phyloP scores from a whole-genome alignment of 805 yeast species.

The Ogataea angusta region DNA sequence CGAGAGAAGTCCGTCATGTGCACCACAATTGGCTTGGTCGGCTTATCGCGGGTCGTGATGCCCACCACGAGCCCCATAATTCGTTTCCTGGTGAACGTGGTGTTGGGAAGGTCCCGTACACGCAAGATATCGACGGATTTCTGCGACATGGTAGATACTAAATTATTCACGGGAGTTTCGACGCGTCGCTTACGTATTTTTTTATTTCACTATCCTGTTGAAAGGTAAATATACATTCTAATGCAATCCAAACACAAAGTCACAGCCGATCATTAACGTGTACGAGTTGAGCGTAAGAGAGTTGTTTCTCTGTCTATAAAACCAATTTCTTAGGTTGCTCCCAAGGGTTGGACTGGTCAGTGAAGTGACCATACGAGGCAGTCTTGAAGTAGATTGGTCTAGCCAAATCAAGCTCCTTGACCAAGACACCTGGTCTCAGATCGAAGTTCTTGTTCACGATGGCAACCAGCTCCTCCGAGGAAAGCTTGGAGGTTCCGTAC shows the following conservation, averaged over 20 bases:
- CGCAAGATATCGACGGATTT: conserved; percentile 4
- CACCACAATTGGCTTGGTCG: conserved; percentile 16
- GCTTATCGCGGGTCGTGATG: conserved; percentile 12
- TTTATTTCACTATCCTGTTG: conserved; percentile 24
- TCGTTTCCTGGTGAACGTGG: conserved; percentile 8
- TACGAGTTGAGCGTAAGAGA: conserved; percentile 33
- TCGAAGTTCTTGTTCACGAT: conserved; percentile 94
- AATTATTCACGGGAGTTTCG: background rate
- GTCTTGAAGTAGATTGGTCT: conserved; percentile 99
- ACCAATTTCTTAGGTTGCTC: conserved; percentile 87
- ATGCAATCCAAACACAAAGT: conserved; percentile 17
- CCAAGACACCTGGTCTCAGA: conserved; percentile 99
- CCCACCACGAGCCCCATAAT: conserved; percentile 23
- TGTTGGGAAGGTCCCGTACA: conserved; percentile 7
- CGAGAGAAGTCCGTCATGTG: conserved; percentile 25
- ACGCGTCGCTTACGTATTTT: conserved; percentile 3
- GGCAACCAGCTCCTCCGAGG: conserved; percentile 85
- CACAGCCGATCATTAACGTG: conserved; percentile 12
- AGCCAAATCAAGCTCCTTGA: conserved; percentile 93
- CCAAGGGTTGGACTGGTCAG: conserved; percentile 98
- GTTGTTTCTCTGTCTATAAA: conserved; percentile 38
- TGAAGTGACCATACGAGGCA: conserved; percentile 99
- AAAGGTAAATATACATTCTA: conserved; percentile 24
- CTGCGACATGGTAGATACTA: background rate
- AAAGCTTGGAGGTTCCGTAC: conserved; percentile 92